A percentile compares a stretch with the other conserved stretches of the same genome.
Evolutionary conservation across 441 rosid species (phyloP).

Genomic region (Corymbia calophylla): DNA sequence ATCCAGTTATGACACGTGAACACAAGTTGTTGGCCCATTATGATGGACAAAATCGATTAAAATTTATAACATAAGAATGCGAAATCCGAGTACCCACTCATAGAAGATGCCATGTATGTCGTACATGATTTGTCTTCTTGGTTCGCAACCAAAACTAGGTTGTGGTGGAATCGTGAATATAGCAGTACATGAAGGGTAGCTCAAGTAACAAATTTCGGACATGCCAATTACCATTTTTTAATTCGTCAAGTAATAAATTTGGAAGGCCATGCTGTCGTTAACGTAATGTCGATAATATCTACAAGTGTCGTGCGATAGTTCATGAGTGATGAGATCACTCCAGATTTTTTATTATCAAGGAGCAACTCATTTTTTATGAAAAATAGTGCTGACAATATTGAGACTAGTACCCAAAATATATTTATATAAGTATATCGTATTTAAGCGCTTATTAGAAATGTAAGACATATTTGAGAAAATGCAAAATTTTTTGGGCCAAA

Average conservation of each 20-base stretch:
- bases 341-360: neutral
- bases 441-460: neutral
- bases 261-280: neutral
- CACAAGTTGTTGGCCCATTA: neutral
- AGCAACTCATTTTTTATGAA: neutral
- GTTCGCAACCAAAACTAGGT: neutral
- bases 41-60: neutral
- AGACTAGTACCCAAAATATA: neutral
- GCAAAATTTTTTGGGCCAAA: accelerated
- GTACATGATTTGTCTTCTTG: neutral
- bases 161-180: neutral
- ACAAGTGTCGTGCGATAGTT: neutral
- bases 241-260: neutral
- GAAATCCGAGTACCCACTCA: neutral
- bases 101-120: neutral
- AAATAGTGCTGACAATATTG: neutral
- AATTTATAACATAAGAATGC: neutral
- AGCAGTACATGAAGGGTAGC: neutral
- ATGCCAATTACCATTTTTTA: neutral
- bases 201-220: neutral
- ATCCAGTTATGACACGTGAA: neutral
- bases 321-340: neutral
- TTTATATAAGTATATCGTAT: neutral
- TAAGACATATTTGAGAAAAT: neutral
- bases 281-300: neutral